phyloP scores from a whole-genome alignment of 2,329 filamentous ascomycete species.

The Trichoderma sp. region DNA sequence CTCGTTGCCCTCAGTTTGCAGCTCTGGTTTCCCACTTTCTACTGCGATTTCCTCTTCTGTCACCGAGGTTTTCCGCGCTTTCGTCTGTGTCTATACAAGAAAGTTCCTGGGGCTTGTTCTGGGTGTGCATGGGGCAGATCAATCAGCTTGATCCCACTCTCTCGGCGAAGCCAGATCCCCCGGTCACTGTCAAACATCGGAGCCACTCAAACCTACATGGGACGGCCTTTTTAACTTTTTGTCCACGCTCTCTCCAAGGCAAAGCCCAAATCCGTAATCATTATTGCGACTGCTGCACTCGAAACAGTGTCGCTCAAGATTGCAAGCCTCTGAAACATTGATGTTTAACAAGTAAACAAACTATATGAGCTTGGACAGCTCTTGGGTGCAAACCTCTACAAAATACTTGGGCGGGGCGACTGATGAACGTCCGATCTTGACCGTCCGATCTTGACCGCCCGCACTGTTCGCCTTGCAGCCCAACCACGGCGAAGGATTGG shows the following conservation, averaged over 20 bases:
- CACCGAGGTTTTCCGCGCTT: not conserved
- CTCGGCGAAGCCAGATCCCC: not conserved
- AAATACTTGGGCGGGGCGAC: not conserved
- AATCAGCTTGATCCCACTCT: not conserved
- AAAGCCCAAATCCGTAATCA: not conserved
- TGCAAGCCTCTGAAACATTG: not conserved
- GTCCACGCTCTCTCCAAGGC: not conserved
- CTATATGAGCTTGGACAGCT: not conserved
- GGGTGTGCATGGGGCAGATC: not conserved
- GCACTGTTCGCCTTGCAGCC: not conserved
- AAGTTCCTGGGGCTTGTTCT: not conserved
- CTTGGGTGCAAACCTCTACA: not conserved
- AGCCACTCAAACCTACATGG: not conserved
- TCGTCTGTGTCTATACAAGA: not conserved
- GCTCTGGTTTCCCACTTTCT: not conserved
- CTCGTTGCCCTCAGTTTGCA: not conserved
- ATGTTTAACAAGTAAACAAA: not conserved
- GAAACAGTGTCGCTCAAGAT: not conserved
- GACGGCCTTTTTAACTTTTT: not conserved
- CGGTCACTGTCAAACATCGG: not conserved
- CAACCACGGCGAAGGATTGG: not conserved
- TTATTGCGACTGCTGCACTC: not conserved
- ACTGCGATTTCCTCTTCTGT: not conserved
- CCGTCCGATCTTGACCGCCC: not conserved
- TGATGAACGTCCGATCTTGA: not conserved